Evolutionary conservation across 345 rosid genomes (phyloP).

Genomic region (Citrus sinensis): DNA sequence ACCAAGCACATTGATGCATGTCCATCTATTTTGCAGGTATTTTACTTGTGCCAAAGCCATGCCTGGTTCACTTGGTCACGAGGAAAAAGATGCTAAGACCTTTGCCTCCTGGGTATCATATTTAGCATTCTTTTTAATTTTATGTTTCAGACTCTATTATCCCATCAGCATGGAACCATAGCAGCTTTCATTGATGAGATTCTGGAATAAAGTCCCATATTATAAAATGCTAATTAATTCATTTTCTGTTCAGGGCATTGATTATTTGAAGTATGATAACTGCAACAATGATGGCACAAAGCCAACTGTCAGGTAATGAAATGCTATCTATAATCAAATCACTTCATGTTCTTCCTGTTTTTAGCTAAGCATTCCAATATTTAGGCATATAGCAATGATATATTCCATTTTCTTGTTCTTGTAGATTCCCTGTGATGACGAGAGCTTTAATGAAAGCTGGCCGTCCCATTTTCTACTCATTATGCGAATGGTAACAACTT

Average conservation of each 20-base stretch:
- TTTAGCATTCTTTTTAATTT: conserved; percentile 1
- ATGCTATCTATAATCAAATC: background rate
- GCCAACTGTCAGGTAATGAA: conserved; percentile 61
- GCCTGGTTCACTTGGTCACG: conserved; percentile 93
- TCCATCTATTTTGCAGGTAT: conserved; percentile 39
- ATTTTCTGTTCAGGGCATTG: conserved; percentile 57
- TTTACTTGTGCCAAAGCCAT: conserved; percentile 78
- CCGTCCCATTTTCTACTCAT: conserved; percentile 72
- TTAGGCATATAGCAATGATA: background rate
- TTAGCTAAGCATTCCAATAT: background rate
- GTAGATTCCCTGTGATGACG: conserved; percentile 85
- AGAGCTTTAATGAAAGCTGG: conserved; percentile 72
- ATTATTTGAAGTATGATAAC: conserved; percentile 92
- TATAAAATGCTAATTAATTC: background rate
- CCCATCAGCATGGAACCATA: background rate
- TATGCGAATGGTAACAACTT: conserved; percentile 79
- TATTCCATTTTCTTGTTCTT: conserved; percentile 3
- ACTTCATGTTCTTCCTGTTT: background rate
- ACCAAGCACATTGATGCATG: background rate
- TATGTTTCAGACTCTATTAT: background rate
- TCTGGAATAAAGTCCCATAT: background rate
- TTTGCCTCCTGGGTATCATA: conserved; percentile 82
- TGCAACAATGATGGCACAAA: conserved; percentile 60
- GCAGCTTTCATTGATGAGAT: background rate
- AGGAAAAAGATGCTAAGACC: conserved; percentile 87